Evolutionary conservation across 345 rosid species (phyloP).

Genomic region (Mercurialis annua): DNA sequence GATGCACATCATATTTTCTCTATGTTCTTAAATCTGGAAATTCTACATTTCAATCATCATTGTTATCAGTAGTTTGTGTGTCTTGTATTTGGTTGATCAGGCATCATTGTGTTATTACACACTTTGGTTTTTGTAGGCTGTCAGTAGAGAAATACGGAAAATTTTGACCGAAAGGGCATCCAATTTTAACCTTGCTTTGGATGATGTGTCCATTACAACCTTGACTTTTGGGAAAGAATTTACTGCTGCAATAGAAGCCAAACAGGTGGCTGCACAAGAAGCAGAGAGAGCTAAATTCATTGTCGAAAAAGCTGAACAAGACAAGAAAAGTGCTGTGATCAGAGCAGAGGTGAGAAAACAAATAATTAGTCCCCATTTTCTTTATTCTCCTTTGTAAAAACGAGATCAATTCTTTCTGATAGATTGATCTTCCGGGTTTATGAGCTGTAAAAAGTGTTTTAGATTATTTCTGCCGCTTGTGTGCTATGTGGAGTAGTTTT

Average conservation of each 20-base stretch:
- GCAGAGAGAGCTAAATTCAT: constrained; percentile 92
- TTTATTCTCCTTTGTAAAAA: neutral
- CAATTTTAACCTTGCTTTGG: constrained; percentile 67
- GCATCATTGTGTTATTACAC: neutral
- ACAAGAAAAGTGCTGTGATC: constrained; percentile 85
- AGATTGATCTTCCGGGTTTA: neutral
- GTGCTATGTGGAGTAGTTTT: neutral
- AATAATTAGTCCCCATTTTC: neutral
- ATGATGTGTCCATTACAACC: constrained; percentile 85
- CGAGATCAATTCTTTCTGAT: neutral
- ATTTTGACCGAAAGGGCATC: constrained; percentile 78
- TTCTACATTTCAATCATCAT: neutral
- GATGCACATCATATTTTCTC: neutral
- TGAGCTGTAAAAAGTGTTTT: neutral
- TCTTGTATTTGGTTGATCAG: neutral
- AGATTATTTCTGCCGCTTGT: neutral
- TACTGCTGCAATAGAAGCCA: constrained; percentile 92
- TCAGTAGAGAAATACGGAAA: constrained; percentile 85
- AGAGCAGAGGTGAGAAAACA: constrained; percentile 64
- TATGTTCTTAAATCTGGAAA: neutral
- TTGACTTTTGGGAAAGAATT: constrained; percentile 91
- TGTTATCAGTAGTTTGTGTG: neutral
- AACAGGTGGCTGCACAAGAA: constrained; percentile 95
- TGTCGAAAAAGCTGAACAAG: constrained; percentile 95
- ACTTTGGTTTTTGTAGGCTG: constrained; percentile 36